phyloP scores from a whole-genome alignment of 176 grass and related monocot genomes.

The Zea mays region Zm-B73-REFERENCE-NAM-5.0 NC_050103.1:18455001-18455500 shows the following conservation, averaged over 20 bases:
- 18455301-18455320: not conserved
- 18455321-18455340: conserved; percentile 32
- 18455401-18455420: conserved; percentile 84
- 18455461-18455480: not conserved
- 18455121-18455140: not conserved
- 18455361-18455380: conserved; percentile 77
- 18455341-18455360: conserved; percentile 57
- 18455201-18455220: conserved; percentile 89
- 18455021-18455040: conserved; percentile 47
- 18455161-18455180: conserved; percentile 75
- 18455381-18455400: conserved; percentile 76
- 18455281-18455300: conserved; percentile 4
- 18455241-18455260: conserved; percentile 68
- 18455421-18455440: conserved; percentile 3
- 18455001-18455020: conserved; percentile 47
- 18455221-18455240: conserved; percentile 92
- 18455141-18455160: conserved; percentile 69
- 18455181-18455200: conserved; percentile 86
- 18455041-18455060: conserved; percentile 6
- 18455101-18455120: not conserved
- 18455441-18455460: conserved; percentile 3
- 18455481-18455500: conserved; percentile 14
- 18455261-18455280: not conserved
- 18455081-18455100: not conserved
- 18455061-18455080: not conserved